Percentiles rank a stretch among this genome's conserved stretches.
Evolutionary conservation across 371 early-diverging fungal genomes (phyloP).

Genomic region (Mucor mucedo): DNA sequence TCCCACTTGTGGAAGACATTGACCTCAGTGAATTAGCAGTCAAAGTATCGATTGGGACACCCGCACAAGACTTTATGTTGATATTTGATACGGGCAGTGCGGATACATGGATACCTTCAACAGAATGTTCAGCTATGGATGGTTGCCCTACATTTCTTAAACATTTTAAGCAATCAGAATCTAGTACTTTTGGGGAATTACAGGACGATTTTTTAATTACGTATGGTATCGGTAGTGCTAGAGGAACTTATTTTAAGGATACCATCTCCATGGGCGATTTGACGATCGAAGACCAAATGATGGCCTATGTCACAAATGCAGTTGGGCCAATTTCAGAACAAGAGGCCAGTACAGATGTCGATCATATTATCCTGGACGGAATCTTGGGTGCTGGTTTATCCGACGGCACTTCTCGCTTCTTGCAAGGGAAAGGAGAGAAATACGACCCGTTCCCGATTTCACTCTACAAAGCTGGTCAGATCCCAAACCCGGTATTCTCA

Average conservation of each 20-base stretch:
- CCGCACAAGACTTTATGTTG: constrained; percentile 65
- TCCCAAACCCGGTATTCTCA: constrained; percentile 48
- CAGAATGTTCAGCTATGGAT: constrained; percentile 15
- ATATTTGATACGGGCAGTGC: constrained; percentile 68
- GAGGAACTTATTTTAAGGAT: constrained; percentile 63
- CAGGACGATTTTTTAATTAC: constrained; percentile 56
- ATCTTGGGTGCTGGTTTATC: constrained; percentile 41
- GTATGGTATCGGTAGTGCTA: constrained; percentile 66
- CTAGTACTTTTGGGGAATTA: constrained; percentile 51
- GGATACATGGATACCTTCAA: constrained; percentile 53
- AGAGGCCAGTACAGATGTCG: constrained; percentile 47
- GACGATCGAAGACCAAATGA: constrained; percentile 49
- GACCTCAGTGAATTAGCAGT: constrained; percentile 39
- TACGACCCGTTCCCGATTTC: constrained; percentile 38
- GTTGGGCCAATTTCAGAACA: constrained; percentile 27
- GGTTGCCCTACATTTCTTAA: constrained; percentile 38
- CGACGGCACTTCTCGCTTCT: constrained; percentile 31
- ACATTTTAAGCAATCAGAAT: constrained; percentile 55
- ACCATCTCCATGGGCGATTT: constrained; percentile 53
- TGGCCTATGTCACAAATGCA: constrained; percentile 34
- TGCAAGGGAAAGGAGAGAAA: constrained; percentile 1
- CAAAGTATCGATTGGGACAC: constrained; percentile 64
- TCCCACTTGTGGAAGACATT: constrained; percentile 36
- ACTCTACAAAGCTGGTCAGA: constrained; percentile 35
- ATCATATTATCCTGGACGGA: constrained; percentile 36